Conservation (phyloP, 192 early-diverging fungal species). For the Umbelopsis sp. region DNA sequence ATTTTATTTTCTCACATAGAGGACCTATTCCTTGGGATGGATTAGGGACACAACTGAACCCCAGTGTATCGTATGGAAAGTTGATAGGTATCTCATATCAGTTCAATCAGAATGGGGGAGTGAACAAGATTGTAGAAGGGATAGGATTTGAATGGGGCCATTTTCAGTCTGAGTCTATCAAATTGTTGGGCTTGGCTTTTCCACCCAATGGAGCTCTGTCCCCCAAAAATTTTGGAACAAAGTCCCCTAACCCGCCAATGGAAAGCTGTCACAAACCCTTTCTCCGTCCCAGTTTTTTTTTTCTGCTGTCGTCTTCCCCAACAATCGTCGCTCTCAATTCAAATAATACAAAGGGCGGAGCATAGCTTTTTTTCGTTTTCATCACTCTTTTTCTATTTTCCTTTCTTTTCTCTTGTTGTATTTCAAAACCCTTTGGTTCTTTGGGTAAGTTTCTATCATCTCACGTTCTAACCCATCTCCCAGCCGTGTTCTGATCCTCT, state of each 20-base stretch:
- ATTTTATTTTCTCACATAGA: too few species aligned
- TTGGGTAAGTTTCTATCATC: slow-evolving; percentile 5
- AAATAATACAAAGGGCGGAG: slow-evolving; percentile 19
- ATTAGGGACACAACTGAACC: too few species aligned
- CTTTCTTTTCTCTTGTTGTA: slow-evolving; percentile 22
- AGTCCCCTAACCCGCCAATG: slow-evolving; percentile 9
- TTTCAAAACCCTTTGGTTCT: slow-evolving; percentile 16
- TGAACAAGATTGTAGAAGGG: neutral
- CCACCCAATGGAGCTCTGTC: slow-evolving; percentile 6
- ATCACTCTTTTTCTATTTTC: slow-evolving; percentile 23
- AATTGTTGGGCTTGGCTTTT: slow-evolving; percentile 16
- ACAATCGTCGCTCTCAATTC: slow-evolving; percentile 19
- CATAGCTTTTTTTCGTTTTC: slow-evolving; percentile 1
- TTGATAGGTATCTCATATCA: neutral
- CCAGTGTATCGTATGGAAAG: too few species aligned
- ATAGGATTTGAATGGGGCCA: too few species aligned
- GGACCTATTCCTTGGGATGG: too few species aligned
- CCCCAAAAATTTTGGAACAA: slow-evolving; percentile 17
- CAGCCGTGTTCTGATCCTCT: neutral
- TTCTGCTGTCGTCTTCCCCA: slow-evolving; percentile 8
- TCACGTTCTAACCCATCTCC: neutral
- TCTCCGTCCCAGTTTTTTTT: slow-evolving; percentile 24
- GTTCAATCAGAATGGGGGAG: neutral
- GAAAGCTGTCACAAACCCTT: slow-evolving; percentile 17
- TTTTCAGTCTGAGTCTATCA: slow-evolving; percentile 1